Evolutionary conservation across 257 asterid genomes (phyloP).

Genomic region (Salvia miltiorrhiza): DNA sequence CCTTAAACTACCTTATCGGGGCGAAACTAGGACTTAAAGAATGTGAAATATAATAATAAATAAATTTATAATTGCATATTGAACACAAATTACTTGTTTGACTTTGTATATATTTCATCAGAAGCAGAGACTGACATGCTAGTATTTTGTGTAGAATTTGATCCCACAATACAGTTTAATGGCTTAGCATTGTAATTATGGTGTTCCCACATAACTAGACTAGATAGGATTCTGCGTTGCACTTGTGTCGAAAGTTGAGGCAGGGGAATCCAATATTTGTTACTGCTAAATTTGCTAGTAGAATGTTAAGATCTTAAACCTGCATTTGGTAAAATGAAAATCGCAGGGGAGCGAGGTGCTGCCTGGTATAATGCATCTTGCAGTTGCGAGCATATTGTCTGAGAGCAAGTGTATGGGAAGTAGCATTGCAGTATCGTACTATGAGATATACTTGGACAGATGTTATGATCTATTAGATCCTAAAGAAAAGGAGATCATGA

Average conservation of each 20-base stretch:
- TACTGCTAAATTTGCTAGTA: background rate
- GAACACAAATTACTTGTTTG: no score
- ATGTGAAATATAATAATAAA: no score
- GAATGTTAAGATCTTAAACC: background rate
- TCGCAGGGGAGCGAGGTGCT: conserved; percentile 67
- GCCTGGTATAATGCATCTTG: conserved; percentile 85
- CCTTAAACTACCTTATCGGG: background rate
- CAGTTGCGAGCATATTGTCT: conserved; percentile 52
- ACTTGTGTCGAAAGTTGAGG: background rate
- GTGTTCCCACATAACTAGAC: background rate
- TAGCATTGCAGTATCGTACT: conserved; percentile 57
- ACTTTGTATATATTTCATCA: no score
- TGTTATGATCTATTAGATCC: conserved; percentile 80
- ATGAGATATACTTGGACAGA: conserved; percentile 77
- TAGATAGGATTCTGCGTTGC: background rate
- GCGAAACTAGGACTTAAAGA: no score
- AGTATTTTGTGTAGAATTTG: background rate
- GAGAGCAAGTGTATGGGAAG: conserved; percentile 40
- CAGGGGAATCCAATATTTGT: background rate
- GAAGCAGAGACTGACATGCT: no score
- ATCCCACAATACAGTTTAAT: background rate
- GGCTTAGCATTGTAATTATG: background rate
- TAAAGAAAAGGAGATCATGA: conserved; percentile 61
- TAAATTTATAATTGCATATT: no score
- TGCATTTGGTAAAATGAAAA: conserved; percentile 12